These are phyloP conservation scores for Artemisia argyi DNA, from an alignment of 129 eudicot genomes.

Conservation along the genomic window DNA sequence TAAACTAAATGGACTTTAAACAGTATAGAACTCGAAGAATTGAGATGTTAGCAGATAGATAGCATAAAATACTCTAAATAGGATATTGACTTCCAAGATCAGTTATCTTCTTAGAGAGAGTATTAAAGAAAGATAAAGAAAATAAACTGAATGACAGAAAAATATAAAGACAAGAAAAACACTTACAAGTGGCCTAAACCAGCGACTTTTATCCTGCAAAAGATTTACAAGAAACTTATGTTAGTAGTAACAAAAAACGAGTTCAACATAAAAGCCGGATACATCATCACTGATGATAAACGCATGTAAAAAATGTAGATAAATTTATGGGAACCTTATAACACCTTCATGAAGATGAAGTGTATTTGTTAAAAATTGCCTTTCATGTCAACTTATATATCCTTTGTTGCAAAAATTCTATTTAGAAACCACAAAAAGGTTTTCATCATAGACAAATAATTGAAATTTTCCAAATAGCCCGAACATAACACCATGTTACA, in stretches of 20 bases:
- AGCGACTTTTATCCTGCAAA: slow-evolving; percentile 48
- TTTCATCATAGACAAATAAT: background rate
- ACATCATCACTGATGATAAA: slow-evolving; percentile 17
- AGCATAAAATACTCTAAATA: too few relatives aligned
- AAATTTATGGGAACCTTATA: background rate
- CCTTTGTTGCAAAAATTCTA: background rate
- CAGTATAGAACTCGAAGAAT: too few relatives aligned
- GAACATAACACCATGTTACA: background rate
- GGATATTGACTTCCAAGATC: slow-evolving; percentile 6
- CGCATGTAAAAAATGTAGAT: background rate
- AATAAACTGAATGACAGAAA: background rate
- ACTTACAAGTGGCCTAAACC: slow-evolving; percentile 58
- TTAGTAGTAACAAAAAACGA: slow-evolving; percentile 16
- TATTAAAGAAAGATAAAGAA: background rate
- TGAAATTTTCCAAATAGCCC: background rate
- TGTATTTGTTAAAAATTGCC: background rate
- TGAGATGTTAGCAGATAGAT: too few relatives aligned
- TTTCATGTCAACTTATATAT: background rate
- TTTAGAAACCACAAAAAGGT: background rate
- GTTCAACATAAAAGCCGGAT: slow-evolving; percentile 12
- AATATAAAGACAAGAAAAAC: background rate
- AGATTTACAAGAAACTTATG: slow-evolving; percentile 6
- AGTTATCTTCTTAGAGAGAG: background rate
- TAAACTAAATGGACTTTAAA: too few relatives aligned
- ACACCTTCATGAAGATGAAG: background rate